Percentiles rank a stretch among this genome's conserved stretches.
Evolutionary conservation across 306 rosid genomes (phyloP).

Genomic region (Castanospermum australe): DNA sequence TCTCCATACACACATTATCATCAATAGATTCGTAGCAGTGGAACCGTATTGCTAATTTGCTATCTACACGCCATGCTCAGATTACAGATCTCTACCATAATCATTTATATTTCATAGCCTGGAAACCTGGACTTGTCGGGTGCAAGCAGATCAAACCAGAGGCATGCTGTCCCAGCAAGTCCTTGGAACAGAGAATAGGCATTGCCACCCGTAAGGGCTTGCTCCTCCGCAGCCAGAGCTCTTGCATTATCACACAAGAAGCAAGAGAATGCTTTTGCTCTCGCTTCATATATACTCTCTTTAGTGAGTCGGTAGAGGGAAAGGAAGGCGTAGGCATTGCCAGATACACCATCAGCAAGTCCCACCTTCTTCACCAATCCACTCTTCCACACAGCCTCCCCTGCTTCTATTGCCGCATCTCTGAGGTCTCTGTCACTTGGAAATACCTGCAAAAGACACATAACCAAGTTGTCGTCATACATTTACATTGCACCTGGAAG

Average conservation of each 20-base stretch:
- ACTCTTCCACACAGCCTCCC: constrained; percentile 92
- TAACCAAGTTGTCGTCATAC: not conserved
- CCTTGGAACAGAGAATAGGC: constrained; percentile 81
- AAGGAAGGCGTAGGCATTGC: constrained; percentile 82
- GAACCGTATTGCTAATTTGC: not conserved
- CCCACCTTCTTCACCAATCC: constrained; percentile 84
- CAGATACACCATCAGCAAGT: constrained; percentile 82
- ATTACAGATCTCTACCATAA: not conserved
- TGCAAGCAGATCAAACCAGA: constrained; percentile 75
- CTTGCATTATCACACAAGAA: constrained; percentile 59
- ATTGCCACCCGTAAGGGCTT: constrained; percentile 25
- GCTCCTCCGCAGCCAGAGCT: constrained; percentile 22
- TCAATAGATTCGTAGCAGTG: constrained; percentile 4
- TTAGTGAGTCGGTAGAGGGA: constrained; percentile 69
- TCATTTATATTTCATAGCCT: constrained; percentile 65
- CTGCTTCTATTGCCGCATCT: constrained; percentile 95
- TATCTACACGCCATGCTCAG: not conserved
- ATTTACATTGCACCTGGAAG: not conserved
- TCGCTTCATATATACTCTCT: constrained; percentile 66
- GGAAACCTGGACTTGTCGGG: constrained; percentile 76
- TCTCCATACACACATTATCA: not conserved
- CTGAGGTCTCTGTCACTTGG: constrained; percentile 67
- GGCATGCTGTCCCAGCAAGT: constrained; percentile 79
- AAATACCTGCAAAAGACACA: constrained; percentile 51
- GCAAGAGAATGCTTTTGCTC: constrained; percentile 74